Evolutionary conservation across 1,139 yeast species (phyloP), one percentile per base, ranked within the genome.

Genomic region (Hansenula lynferdii): DNA sequence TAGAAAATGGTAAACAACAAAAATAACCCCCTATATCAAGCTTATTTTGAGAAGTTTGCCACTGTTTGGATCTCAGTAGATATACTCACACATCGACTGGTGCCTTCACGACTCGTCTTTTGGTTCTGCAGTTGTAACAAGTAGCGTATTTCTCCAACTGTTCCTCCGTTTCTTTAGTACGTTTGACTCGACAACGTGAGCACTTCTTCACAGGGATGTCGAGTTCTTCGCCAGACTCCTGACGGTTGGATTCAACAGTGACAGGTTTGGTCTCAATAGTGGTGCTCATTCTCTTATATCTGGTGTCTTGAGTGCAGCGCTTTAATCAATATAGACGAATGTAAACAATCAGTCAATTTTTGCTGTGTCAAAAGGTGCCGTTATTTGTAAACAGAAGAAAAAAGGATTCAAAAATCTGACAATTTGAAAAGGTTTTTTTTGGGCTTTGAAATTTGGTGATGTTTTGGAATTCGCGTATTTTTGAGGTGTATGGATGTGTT

Each of bases 101-200:
- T 4, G 31, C 28, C 34, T 42, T 51, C 32, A 51, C 56, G 8
- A 66, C 66, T 41, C 56, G 64, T 24, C 72, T 53, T 39, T 63
- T 64, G 25, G 48, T 50, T 31, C 72, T 49, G 48, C 72, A 67
- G 27, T 54, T 60, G 19, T 49, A 22, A 42, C 72, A 67, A 0
- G 72, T 67, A 14, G 65, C 62, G 43, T 65, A 67, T 43, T 60
- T 62, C n/a, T 43, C 42, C 28, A 67, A 43, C 29, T 59, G 56
- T 8, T 51, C 59, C 6, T 49, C 43, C 4, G 54, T 43, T 42
- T 67, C 72, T 20, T 49, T 47, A 1, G 47, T 26, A 34, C 72
- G 42, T 37, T 63, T 65, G 28, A 61, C 65, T 18, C 71, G 51
- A 44, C 72, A 67, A 31, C 72, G 53, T 3, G 71, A 60, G 42